Conservation (phyloP, 176 grass and related monocot genomes). For the Triticum aestivum region DNA sequence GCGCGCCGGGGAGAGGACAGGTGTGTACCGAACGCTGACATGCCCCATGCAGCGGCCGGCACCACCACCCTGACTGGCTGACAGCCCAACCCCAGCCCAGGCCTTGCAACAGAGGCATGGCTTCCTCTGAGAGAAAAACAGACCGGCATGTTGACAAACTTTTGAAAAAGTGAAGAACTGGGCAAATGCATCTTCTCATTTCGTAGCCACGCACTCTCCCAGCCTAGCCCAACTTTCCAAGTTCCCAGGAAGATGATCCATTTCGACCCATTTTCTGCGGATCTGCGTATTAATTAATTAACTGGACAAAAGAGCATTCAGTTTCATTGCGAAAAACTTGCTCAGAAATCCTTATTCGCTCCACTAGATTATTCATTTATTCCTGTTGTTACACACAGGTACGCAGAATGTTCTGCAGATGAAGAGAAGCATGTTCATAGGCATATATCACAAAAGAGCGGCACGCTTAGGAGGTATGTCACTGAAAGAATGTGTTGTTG, state of each 20-base stretch:
- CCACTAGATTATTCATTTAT: slow-evolving; percentile 21
- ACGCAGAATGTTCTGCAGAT: neutral
- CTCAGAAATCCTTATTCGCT: slow-evolving; percentile 33
- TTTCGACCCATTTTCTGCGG: neutral
- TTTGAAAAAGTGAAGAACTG: neutral
- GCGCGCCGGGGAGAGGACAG: neutral
- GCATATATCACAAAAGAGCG: slow-evolving; percentile 4
- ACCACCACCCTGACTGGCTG: neutral
- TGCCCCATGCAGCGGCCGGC: neutral
- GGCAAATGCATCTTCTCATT: neutral
- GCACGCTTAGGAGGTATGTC: neutral
- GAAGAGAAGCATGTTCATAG: slow-evolving; percentile 6
- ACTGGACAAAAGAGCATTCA: neutral
- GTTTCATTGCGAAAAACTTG: neutral
- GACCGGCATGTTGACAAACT: neutral
- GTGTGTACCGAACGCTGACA: neutral
- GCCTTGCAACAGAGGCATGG: neutral
- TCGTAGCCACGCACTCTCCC: neutral
- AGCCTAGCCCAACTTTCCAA: neutral
- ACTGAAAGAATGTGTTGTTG: slow-evolving; percentile 35
- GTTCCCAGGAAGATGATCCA: neutral
- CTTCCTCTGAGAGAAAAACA: neutral
- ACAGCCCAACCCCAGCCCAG: neutral
- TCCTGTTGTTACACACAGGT: neutral
- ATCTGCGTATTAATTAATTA: neutral